A percentile compares a stretch with the other conserved stretches of the same genome.
Conservation (phyloP, 2,329 filamentous ascomycete genomes). For the Colletotrichum sp. region DNA sequence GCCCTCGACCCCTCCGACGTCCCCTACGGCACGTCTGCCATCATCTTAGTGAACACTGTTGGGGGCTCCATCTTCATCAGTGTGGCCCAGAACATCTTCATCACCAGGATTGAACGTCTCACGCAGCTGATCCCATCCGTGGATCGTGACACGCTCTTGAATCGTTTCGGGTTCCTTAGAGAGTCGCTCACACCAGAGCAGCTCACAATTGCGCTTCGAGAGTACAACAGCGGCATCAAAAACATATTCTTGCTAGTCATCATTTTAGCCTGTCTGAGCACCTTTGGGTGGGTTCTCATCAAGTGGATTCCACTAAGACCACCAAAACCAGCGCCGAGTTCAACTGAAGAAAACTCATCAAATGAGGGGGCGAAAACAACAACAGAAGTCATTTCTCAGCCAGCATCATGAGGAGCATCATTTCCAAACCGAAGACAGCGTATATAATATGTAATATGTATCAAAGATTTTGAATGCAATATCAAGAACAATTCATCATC, state of each 20-base stretch:
- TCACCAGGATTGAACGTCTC: background rate
- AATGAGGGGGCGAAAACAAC: background rate
- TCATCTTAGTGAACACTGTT: background rate
- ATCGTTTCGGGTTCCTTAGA: background rate
- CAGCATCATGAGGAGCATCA: background rate
- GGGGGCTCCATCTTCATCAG: constrained; percentile 1
- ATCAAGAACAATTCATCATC: too few species aligned
- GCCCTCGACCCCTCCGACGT: background rate
- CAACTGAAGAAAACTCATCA: background rate
- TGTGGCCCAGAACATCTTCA: background rate
- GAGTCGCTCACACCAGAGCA: background rate
- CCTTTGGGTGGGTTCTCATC: background rate
- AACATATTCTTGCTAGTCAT: background rate
- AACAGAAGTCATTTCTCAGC: background rate
- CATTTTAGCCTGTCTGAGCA: background rate
- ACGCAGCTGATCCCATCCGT: background rate
- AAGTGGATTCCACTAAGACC: background rate
- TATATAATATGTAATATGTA: background rate
- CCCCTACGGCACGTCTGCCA: background rate
- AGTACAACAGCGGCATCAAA: background rate
- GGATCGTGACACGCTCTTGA: background rate
- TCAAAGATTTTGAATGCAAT: background rate
- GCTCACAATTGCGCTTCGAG: background rate
- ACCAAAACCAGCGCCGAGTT: background rate
- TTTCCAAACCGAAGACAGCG: background rate